Conservation (phyloP, 306 rosid genomes). For the Glycyrrhiza uralensis region DNA sequence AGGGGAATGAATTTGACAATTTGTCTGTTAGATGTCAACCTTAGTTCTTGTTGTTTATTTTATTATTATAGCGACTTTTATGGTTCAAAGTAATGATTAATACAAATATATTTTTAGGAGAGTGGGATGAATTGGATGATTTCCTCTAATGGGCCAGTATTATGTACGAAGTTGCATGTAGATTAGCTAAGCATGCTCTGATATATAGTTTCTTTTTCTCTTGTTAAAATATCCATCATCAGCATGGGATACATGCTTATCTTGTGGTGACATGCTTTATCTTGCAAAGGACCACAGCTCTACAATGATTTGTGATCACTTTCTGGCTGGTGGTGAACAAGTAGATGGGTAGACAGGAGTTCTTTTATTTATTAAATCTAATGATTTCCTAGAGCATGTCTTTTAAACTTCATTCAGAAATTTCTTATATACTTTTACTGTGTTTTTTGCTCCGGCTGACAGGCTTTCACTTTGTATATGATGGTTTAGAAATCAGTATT, state of each 20-base stretch:
- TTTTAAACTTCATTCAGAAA: constrained; percentile 13
- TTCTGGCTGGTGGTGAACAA: background rate
- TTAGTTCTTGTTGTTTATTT: background rate
- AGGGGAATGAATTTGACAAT: background rate
- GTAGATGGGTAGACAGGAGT: background rate
- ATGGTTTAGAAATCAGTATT: background rate
- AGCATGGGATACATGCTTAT: background rate
- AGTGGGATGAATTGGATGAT: background rate
- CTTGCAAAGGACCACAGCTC: background rate
- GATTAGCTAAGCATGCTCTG: background rate
- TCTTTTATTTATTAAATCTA: background rate
- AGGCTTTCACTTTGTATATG: background rate
- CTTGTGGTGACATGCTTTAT: background rate
- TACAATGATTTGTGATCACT: background rate
- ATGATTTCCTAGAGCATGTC: background rate
- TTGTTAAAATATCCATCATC: background rate
- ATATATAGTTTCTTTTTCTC: background rate
- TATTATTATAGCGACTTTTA: background rate
- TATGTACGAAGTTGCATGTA: background rate
- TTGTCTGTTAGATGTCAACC: background rate
- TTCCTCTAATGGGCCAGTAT: background rate
- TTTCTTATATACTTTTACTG: background rate
- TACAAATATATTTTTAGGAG: background rate
- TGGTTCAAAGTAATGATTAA: background rate
- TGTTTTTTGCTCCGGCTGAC: background rate